Evolutionary conservation across 2,329 filamentous ascomycete genomes (phyloP), one percentile per base, ranked within the genome.

Genomic region (Plenodomus tracheiphilus): DNA sequence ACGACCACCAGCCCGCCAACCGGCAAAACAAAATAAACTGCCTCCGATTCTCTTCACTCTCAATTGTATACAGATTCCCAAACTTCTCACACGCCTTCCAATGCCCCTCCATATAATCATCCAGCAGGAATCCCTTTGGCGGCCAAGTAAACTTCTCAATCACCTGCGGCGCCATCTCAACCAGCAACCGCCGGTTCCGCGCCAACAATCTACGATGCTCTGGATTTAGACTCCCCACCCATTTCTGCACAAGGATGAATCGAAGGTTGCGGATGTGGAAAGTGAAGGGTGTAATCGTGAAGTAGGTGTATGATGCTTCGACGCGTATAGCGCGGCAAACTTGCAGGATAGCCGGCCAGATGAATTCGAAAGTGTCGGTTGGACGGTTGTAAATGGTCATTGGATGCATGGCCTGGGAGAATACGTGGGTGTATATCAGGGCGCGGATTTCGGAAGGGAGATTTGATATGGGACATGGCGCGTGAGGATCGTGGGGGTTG

Each of bases 261-360:
- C 58, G 41, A 8, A 65, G 51, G 28, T 59, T 56, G 19, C 47
- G 39, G 1, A 63, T 42, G 3, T 39, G 20, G 45, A 52, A 59
- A 10, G 38, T 47, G 40, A 70, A 68, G 15, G 38, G 22, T 2
- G 54, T 48, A 25, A 22, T 36, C 1, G 53, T 54, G 47, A 65
- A 70, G 50, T 62, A 68, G 15, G 49, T 47, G 32, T 67, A 65
- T 18, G 61, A 59, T 3, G 58, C 59, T 54, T 70, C 66, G n/a
- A 59, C 54, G 7, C 65, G 56, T n/a, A 69, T 55, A 8, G 55
- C 54, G 16, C 62, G 59, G 43, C 59, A 62, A 25, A 62, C 46
- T 17, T 54, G 54, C 4, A 68, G 52, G 1, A 67, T 39, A 1
- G 47, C 4, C 11, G 46, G 49, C 43, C 35, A 18, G 18, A 37